These are phyloP conservation scores for Picea abies DNA, from an alignment of 83 land plant genomes.

Conservation along the genomic window DNA sequence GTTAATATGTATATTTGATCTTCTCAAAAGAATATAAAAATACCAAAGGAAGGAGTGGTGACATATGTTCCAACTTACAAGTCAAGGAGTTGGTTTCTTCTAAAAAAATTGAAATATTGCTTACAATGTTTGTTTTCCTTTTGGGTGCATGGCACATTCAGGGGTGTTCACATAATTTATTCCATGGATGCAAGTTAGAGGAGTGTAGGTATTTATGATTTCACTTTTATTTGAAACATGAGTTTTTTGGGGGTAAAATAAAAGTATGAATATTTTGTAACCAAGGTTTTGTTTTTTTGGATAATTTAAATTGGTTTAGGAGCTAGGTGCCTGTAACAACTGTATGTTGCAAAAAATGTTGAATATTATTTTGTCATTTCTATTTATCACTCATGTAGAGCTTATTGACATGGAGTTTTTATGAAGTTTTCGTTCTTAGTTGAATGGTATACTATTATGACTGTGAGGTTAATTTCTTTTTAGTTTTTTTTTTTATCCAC, in stretches of 20 bases:
- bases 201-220: constrained; percentile 76
- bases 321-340: background rate
- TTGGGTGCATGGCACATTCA: too few relatives aligned
- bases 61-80: too few relatives aligned
- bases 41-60: too few relatives aligned
- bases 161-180: constrained; percentile 87
- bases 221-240: background rate
- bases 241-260: background rate
- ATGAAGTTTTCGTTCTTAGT: background rate
- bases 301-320: background rate
- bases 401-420: background rate
- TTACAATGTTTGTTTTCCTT: too few relatives aligned
- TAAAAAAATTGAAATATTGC: too few relatives aligned
- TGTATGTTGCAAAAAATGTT: background rate
- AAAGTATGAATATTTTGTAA: background rate
- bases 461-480: background rate
- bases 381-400: background rate
- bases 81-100: too few relatives aligned
- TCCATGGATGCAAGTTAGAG: constrained; percentile 95
- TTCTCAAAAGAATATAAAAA: too few relatives aligned
- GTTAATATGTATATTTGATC: too few relatives aligned
- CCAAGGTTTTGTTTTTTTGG: background rate
- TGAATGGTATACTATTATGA: too few relatives aligned
- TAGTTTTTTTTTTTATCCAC: background rate
- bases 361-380: background rate